Evolutionary conservation across 2,329 filamentous ascomycete species (phyloP).

Genomic region (Aspergillus brasiliensis): DNA sequence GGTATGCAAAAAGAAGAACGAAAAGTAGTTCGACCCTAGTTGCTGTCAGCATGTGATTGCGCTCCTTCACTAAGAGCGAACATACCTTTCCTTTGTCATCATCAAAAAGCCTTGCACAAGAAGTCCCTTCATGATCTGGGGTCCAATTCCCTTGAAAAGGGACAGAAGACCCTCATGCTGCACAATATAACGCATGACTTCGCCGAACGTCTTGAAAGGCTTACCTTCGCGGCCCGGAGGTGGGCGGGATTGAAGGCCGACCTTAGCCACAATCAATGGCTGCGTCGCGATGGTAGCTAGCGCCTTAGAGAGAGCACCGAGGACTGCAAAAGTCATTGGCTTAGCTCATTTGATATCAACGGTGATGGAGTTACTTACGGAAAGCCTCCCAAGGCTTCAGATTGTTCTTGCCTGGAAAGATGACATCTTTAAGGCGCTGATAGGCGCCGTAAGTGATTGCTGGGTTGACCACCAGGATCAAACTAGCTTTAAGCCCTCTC

Average conservation of each 20-base stretch:
- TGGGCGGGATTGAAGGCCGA: conserved; percentile 90
- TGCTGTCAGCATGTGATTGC: conserved; percentile 13
- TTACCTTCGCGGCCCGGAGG: conserved; percentile 81
- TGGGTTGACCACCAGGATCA: conserved; percentile 94
- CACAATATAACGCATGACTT: conserved; percentile 94
- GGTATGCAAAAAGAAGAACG: conserved; percentile 79
- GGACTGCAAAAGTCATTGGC: conserved; percentile 56
- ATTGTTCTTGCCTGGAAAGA: conserved; percentile 76
- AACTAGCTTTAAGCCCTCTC: conserved; percentile 92
- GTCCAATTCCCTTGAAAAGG: conserved; percentile 96
- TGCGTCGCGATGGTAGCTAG: conserved; percentile 91
- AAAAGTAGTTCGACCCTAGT: conserved; percentile 82
- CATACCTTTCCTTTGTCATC: conserved; percentile 96
- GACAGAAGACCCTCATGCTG: conserved; percentile 79
- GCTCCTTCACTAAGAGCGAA: background rate
- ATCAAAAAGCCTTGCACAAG: conserved; percentile 94
- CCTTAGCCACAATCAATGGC: conserved; percentile 95
- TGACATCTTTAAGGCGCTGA: conserved; percentile 74
- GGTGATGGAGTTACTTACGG: conserved; percentile 59
- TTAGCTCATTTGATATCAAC: background rate
- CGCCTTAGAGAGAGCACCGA: conserved; percentile 90
- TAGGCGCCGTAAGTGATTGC: conserved; percentile 98
- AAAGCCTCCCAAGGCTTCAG: conserved; percentile 88
- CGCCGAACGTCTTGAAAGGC: conserved; percentile 88
- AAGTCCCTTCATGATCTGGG: conserved; percentile 89